Conservation (phyloP, 805 yeast species). For the Metschnikowia kunwiensis region DNA sequence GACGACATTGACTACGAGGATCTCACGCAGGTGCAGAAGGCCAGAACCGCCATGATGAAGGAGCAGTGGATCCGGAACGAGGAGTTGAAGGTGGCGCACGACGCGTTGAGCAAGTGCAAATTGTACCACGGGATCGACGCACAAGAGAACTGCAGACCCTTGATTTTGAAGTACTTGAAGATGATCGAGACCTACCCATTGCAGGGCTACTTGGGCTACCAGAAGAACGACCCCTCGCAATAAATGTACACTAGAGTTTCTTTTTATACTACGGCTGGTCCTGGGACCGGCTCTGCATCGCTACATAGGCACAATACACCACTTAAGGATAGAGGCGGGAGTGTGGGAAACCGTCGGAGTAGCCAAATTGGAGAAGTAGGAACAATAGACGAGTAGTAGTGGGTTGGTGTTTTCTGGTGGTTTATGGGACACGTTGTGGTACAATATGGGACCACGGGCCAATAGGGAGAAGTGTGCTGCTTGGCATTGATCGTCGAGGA, state of each 20-base stretch:
- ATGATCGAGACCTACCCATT: constrained; percentile 68
- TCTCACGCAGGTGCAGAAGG: constrained; percentile 57
- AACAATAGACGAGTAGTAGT: too few relatives aligned
- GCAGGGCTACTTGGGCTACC: constrained; percentile 79
- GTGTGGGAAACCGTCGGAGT: too few relatives aligned
- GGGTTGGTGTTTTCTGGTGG: too few relatives aligned
- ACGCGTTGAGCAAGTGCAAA: constrained; percentile 76
- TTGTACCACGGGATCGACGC: constrained; percentile 49
- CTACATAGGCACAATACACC: constrained; percentile 13
- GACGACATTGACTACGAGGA: constrained; percentile 78
- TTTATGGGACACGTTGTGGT: too few relatives aligned
- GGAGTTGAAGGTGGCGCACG: constrained; percentile 64
- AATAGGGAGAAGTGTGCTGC: too few relatives aligned
- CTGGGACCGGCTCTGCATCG: constrained; percentile 11
- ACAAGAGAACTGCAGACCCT: constrained; percentile 73
- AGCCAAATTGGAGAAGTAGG: too few relatives aligned
- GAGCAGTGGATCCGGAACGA: constrained; percentile 76
- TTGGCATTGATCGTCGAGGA: too few relatives aligned
- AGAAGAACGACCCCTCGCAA: constrained; percentile 82
- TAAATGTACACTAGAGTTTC: constrained; percentile 24
- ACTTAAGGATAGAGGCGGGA: too few relatives aligned
- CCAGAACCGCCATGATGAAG: constrained; percentile 74
- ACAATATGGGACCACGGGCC: too few relatives aligned
- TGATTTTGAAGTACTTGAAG: constrained; percentile 73
- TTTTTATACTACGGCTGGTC: constrained; percentile 5